Evolutionary conservation across 2,329 filamentous ascomycete genomes (phyloP).

Genomic region (Diaporthe vexans): DNA sequence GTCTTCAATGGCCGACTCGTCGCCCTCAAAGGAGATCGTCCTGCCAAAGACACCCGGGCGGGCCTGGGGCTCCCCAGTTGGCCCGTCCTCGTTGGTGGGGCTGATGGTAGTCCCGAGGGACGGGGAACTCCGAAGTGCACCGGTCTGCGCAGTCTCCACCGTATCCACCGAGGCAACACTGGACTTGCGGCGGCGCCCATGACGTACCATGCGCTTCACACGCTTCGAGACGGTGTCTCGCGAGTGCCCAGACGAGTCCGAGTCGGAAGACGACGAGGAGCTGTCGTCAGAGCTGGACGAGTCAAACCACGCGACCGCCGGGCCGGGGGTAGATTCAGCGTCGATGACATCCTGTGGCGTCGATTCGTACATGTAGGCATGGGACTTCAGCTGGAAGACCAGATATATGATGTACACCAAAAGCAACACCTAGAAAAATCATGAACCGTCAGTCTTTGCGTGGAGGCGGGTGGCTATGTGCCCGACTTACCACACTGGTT

Average conservation of each 20-base stretch:
- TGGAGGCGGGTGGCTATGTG: not conserved
- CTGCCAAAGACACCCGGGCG: conserved; percentile 53
- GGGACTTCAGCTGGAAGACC: conserved; percentile 91
- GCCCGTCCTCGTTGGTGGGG: conserved; percentile 54
- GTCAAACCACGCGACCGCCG: conserved; percentile 85
- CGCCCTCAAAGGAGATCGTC: conserved; percentile 54
- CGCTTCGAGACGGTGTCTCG: conserved; percentile 78
- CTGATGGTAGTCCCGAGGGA: conserved; percentile 58
- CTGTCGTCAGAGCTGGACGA: conserved; percentile 71
- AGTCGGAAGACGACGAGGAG: conserved; percentile 75
- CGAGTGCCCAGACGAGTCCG: conserved; percentile 75
- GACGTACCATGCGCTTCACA: conserved; percentile 81
- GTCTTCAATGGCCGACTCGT: conserved; percentile 62
- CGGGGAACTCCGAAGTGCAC: conserved; percentile 53
- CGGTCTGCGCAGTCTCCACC: conserved; percentile 48
- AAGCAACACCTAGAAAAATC: conserved; percentile 72
- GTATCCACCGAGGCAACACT: conserved; percentile 79
- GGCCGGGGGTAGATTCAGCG: conserved; percentile 88
- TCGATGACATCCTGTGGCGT: conserved; percentile 94
- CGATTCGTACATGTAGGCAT: conserved; percentile 92
- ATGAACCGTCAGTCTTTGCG: conserved; percentile 43
- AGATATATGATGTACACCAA: conserved; percentile 88
- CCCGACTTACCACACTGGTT: conserved; percentile 80
- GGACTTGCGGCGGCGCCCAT: conserved; percentile 81
- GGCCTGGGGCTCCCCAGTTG: conserved; percentile 56